phyloP scores from a whole-genome alignment of 768 basidiomycete species.

The Leucosporidium yakuticum region DNA sequence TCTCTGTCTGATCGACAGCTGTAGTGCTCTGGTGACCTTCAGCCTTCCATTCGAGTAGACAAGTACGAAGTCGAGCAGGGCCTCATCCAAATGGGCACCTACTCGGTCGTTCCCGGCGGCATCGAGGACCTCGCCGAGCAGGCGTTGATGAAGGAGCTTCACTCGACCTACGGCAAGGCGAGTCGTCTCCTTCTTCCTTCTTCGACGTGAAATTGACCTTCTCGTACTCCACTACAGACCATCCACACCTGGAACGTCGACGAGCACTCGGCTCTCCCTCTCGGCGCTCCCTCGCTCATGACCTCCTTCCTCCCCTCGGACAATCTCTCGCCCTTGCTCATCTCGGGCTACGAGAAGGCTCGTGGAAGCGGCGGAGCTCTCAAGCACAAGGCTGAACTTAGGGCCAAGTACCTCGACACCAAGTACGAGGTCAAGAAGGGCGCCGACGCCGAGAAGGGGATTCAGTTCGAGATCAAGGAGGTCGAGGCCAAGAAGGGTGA shows the following conservation, averaged over 20 bases:
- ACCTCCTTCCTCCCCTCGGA: constrained; percentile 48
- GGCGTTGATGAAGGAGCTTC: constrained; percentile 49
- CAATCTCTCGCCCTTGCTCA: constrained; percentile 42
- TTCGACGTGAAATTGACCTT: too few relatives aligned
- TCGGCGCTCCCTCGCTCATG: constrained; percentile 52
- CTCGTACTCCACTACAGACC: constrained; percentile 10
- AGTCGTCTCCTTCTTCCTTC: constrained; percentile 36
- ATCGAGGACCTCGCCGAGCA: constrained; percentile 46
- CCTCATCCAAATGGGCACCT: constrained; percentile 9
- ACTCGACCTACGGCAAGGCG: constrained; percentile 50
- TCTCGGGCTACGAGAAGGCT: constrained; percentile 43
- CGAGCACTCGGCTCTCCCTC: constrained; percentile 36
- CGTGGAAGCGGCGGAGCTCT: constrained; percentile 41
- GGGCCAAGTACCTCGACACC: constrained; percentile 45
- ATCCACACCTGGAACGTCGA: constrained; percentile 44
- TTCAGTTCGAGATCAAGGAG: constrained; percentile 44
- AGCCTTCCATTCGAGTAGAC: background rate
- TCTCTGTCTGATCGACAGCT: background rate
- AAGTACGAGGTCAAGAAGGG: constrained; percentile 45
- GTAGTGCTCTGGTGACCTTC: background rate
- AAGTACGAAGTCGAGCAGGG: constrained; percentile 29
- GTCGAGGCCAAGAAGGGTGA: constrained; percentile 23
- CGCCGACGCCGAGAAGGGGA: constrained; percentile 45
- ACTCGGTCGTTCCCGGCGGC: constrained; percentile 15
- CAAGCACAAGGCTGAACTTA: constrained; percentile 43